Evolutionary conservation across 2,329 filamentous ascomycete species (phyloP).

Genomic region (Botrytis aclada): DNA sequence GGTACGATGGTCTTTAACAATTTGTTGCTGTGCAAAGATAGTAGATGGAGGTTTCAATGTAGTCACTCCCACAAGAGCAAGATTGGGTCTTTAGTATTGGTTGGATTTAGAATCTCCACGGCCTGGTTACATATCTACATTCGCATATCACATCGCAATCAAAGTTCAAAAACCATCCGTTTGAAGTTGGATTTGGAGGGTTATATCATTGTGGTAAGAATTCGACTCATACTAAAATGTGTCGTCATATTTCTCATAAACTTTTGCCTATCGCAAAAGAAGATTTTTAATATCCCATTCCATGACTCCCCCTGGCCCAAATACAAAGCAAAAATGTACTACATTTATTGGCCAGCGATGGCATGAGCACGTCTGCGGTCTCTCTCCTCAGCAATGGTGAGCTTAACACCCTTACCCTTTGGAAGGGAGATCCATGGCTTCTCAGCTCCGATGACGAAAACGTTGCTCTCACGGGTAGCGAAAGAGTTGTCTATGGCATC

Average conservation of each 20-base stretch:
- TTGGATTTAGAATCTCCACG: neutral
- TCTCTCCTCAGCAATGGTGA: slow-evolving; percentile 97
- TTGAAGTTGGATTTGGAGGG: slow-evolving; percentile 9
- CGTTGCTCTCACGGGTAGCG: slow-evolving; percentile 98
- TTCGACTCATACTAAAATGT: slow-evolving; percentile 35
- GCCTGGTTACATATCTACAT: neutral
- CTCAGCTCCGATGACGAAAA: slow-evolving; percentile 97
- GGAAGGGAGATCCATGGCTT: slow-evolving; percentile 99
- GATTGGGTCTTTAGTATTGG: neutral
- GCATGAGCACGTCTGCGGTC: slow-evolving; percentile 80
- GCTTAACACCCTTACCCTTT: slow-evolving; percentile 99
- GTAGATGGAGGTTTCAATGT: neutral
- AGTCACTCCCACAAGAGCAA: neutral
- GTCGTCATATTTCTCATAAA: slow-evolving; percentile 30
- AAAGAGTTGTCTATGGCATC: slow-evolving; percentile 99
- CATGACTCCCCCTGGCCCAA: slow-evolving; percentile 29
- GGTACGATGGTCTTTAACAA: fast-evolving
- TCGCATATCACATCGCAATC: neutral
- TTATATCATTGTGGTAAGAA: slow-evolving; percentile 31
- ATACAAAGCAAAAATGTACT: slow-evolving; percentile 32
- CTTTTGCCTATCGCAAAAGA: slow-evolving; percentile 30
- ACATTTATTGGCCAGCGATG: slow-evolving; percentile 38
- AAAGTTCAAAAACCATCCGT: slow-evolving; percentile 1
- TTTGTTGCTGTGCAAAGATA: neutral
- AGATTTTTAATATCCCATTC: slow-evolving; percentile 34